Percentiles rank a stretch among this genome's conserved stretches.
phyloP scores from a whole-genome alignment of 2,329 filamentous ascomycete species.

The Ciborinia camelliae region DNA sequence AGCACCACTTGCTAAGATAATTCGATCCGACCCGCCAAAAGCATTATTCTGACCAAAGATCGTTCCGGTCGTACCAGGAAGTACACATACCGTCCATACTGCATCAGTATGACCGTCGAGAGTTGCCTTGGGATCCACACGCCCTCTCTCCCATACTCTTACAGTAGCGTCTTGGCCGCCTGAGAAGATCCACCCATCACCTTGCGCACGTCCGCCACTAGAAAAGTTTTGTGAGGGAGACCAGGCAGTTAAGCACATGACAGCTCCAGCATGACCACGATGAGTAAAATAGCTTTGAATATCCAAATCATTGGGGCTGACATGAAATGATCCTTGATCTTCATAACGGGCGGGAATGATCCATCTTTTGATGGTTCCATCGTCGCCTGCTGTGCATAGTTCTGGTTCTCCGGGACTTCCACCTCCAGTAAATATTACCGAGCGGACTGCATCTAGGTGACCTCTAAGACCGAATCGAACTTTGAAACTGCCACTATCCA shows the following conservation, averaged over 20 bases:
- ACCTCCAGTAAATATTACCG: conserved; percentile 94
- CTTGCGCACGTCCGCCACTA: conserved; percentile 79
- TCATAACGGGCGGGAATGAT: conserved; percentile 83
- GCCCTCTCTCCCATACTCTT: conserved; percentile 89
- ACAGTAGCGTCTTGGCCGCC: conserved; percentile 92
- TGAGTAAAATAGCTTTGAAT: conserved; percentile 94
- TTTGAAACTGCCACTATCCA: conserved; percentile 79
- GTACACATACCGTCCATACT: conserved; percentile 90
- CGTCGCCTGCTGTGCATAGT: conserved; percentile 92
- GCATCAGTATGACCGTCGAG: conserved; percentile 93
- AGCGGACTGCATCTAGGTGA: conserved; percentile 89
- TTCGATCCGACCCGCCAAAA: conserved; percentile 78
- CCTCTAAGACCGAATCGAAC: conserved; percentile 88
- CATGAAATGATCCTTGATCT: conserved; percentile 49
- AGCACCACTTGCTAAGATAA: conserved; percentile 85
- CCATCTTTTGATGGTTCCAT: conserved; percentile 95
- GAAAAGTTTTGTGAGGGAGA: conserved; percentile 84
- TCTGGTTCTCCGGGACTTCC: conserved; percentile 94
- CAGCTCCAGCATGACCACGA: conserved; percentile 85
- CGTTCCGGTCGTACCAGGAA: conserved; percentile 76
- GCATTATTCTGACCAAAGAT: conserved; percentile 74
- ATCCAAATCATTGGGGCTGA: conserved; percentile 67
- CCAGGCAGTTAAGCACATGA: conserved; percentile 83
- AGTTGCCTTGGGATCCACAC: conserved; percentile 92
- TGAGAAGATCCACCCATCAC: conserved; percentile 98